Base-by-base conservation (phyloP, 352 stramenopile species). In the Peronospora farinosa region DNA sequence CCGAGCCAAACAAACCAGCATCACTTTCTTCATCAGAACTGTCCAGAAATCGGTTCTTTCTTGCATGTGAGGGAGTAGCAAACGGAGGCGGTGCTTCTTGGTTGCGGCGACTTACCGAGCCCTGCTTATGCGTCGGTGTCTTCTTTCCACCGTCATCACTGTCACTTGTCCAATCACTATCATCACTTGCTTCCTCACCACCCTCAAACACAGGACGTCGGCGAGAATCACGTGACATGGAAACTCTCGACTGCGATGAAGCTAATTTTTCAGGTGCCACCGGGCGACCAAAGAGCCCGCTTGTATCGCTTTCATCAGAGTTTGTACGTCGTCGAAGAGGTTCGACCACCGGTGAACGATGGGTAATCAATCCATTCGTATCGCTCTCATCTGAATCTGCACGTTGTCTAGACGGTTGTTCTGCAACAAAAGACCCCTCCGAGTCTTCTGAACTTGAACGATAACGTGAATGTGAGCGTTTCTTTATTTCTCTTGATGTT, bases 1-100 rank as follows among this genome's bases (percentile, higher is more conserved):
- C 36, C 0, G 56, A 51, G 1, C 75, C 74, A 47, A 87, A 89
- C 3, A 89, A 51, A 6, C 67, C 73, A n/a, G 59, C 65, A 21
- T 86, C 77, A 27, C 66, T 79, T 36, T 86, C 75, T 28, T 80
- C 73, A 13, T 81, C 69, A 4, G 73, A 85, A 23, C 64, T 81
- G 31, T 83, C 73, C 19, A 81, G 71, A 36, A 83, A 79, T 23
- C 74, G 70, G 1, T 60, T 61, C 19, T 74, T 81, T 54, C 51
- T 59, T 40, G 54, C 42, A 5, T 53, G 40, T 8, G 45, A 49
- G 21, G 67, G 58, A 5, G 51, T 50, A 17, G 58, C 54, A 44
- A 63, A 52, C 15, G 59, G 51, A 28, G 63, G 38, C 30, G 57
- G 55, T 11, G 48, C 41, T 42, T 59, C 51, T 39, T 56, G 64